A percentile compares a stretch with the other conserved stretches of the same genome.
phyloP scores from a whole-genome alignment of 768 basidiomycete genomes.

The Tricholoma bakamatsutake region DNA sequence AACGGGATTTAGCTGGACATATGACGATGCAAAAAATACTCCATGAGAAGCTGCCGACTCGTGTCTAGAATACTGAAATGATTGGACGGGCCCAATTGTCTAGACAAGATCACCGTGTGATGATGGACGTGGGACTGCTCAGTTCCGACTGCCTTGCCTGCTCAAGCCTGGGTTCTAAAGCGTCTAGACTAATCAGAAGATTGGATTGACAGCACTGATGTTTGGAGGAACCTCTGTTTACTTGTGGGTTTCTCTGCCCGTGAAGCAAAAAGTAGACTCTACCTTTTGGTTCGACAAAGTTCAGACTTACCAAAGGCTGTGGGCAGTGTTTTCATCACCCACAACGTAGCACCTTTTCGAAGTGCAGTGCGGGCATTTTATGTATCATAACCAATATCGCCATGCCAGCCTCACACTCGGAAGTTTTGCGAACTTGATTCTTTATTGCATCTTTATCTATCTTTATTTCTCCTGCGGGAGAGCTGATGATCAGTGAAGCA shows the following conservation, averaged over 20 bases:
- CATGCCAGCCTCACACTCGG: not conserved
- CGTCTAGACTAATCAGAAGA: not conserved
- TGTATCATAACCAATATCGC: not conserved
- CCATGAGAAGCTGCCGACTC: not conserved
- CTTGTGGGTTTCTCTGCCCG: not conserved
- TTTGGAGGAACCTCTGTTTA: not conserved
- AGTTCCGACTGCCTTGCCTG: not conserved
- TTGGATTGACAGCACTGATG: not conserved
- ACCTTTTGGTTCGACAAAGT: no score
- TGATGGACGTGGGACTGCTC: not conserved
- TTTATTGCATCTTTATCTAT: not conserved
- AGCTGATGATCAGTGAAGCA: not conserved
- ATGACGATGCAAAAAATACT: not conserved
- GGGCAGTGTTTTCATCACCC: no score
- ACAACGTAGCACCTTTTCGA: not conserved
- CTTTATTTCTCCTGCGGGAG: not conserved
- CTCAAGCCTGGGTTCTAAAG: not conserved
- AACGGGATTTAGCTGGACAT: not conserved
- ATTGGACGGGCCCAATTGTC: not conserved
- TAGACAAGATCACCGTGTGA: not conserved
- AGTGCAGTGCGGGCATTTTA: no score
- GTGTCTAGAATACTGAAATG: not conserved
- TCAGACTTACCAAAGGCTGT: not conserved
- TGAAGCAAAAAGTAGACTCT: not conserved
- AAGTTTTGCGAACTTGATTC: not conserved